These are phyloP conservation scores for Ganoderma resinaceum DNA, from an alignment of 1,284 basidiomycete species.

Conservation along the genomic window DNA sequence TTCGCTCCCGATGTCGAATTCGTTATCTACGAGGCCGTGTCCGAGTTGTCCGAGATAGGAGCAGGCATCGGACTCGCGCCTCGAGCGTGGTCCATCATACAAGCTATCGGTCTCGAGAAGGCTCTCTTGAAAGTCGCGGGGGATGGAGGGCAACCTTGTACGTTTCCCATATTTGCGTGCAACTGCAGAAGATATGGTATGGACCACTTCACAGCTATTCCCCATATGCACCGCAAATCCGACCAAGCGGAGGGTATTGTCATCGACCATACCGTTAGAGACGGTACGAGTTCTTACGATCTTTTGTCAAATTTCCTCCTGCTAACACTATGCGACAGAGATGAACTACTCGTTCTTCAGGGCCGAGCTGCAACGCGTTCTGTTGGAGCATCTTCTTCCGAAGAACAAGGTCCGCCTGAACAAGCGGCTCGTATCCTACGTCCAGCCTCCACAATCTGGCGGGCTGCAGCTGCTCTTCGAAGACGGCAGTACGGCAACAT, in stretches of 20 bases:
- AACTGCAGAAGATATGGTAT: too few relatives aligned
- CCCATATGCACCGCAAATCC: slow-evolving; percentile 15
- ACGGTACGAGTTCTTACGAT: slow-evolving; percentile 42
- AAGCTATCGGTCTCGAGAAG: slow-evolving; percentile 55
- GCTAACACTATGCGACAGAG: slow-evolving; percentile 40
- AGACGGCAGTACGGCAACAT: slow-evolving; percentile 53
- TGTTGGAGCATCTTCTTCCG: slow-evolving; percentile 50
- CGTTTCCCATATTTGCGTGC: neutral
- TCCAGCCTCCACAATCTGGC: slow-evolving; percentile 35
- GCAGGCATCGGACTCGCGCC: slow-evolving; percentile 63
- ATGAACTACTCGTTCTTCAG: slow-evolving; percentile 54
- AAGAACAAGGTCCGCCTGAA: slow-evolving; percentile 46
- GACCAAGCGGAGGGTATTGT: slow-evolving; percentile 47
- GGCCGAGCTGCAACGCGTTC: slow-evolving; percentile 56
- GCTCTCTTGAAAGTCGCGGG: slow-evolving; percentile 51
- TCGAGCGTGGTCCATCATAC: slow-evolving; percentile 57
- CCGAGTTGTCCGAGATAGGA: slow-evolving; percentile 56
- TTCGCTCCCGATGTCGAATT: slow-evolving; percentile 44
- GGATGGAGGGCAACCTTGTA: slow-evolving; percentile 39
- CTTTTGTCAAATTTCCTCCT: neutral
- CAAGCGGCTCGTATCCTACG: slow-evolving; percentile 57
- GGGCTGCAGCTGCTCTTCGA: slow-evolving; percentile 52
- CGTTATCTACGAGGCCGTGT: slow-evolving; percentile 57
- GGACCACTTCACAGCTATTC: neutral
- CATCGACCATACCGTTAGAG: slow-evolving; percentile 53